A percentile compares a stretch with the other conserved stretches of the same genome.
phyloP scores from a whole-genome alignment of 2,329 filamentous ascomycete species.

The Neurospora sp. region DNA sequence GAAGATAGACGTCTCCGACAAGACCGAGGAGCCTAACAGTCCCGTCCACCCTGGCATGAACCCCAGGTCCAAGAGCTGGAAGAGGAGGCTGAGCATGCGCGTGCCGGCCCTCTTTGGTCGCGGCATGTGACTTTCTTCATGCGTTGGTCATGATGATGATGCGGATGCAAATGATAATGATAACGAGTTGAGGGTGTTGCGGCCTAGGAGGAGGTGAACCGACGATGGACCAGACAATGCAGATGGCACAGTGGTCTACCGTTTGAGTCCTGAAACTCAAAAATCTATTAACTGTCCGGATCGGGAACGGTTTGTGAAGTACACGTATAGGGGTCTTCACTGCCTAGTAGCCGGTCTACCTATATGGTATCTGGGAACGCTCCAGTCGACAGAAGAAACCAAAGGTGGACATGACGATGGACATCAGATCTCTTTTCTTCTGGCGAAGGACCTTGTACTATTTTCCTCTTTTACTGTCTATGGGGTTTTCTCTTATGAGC shows the following conservation, averaged over 20 bases:
- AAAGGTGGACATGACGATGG: neutral
- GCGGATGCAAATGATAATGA: neutral
- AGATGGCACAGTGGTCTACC: too few species aligned
- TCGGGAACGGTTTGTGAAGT: too few species aligned
- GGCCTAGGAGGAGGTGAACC: neutral
- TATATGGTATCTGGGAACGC: neutral
- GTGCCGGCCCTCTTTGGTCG: slow-evolving; percentile 14
- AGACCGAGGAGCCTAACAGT: neutral
- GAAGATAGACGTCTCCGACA: neutral
- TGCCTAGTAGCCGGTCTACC: too few species aligned
- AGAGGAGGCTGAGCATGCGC: slow-evolving; percentile 7
- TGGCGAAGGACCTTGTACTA: neutral
- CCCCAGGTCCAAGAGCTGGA: neutral
- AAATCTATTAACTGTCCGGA: too few species aligned
- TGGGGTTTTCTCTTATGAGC: neutral
- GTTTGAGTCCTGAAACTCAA: too few species aligned
- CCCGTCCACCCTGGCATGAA: neutral
- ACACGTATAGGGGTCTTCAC: too few species aligned
- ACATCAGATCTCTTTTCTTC: neutral
- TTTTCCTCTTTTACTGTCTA: neutral
- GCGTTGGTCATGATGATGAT: neutral
- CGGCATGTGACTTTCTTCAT: slow-evolving; percentile 13
- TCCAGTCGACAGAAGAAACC: too few species aligned
- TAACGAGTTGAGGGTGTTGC: neutral
- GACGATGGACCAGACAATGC: too few species aligned